phyloP scores from a whole-genome alignment of 2,329 filamentous ascomycete genomes.

The Diplodia sapinea region DNA sequence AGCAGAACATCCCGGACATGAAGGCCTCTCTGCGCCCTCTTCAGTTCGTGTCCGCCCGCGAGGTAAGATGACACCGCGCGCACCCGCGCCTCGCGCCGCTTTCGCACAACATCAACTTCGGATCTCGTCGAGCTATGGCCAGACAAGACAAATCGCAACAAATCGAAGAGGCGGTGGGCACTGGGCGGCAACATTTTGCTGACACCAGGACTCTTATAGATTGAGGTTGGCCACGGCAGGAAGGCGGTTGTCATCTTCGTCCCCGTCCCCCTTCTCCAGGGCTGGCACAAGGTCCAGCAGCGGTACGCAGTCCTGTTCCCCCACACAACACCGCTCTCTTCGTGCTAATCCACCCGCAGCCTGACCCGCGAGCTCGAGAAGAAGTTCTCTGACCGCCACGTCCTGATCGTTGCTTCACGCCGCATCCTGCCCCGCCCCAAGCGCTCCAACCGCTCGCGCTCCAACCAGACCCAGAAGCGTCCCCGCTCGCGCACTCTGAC shows the following conservation, averaged over 20 bases:
- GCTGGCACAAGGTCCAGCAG: conserved; percentile 99
- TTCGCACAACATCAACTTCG: background rate
- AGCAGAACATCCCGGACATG: conserved; percentile 98
- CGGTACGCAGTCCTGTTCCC: conserved; percentile 70
- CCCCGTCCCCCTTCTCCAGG: conserved; percentile 96
- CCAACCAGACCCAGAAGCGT: conserved; percentile 97
- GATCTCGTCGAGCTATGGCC: conserved; percentile 27
- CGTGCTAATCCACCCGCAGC: conserved; percentile 55
- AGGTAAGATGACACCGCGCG: conserved; percentile 74
- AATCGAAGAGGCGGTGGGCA: conserved; percentile 62
- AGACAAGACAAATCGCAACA: conserved; percentile 28
- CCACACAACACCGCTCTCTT: conserved; percentile 10
- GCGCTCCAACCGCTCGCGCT: conserved; percentile 95
- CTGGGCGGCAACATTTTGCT: conserved; percentile 59
- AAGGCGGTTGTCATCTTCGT: conserved; percentile 99
- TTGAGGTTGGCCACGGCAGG: conserved; percentile 99
- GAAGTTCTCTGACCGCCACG: conserved; percentile 99
- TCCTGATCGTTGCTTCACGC: conserved; percentile 97
- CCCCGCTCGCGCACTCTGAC: conserved; percentile 97
- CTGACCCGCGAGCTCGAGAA: conserved; percentile 99
- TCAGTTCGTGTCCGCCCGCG: conserved; percentile 98
- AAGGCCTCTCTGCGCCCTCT: conserved; percentile 94
- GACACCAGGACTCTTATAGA: conserved; percentile 71
- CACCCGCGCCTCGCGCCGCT: conserved; percentile 11
- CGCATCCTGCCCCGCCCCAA: conserved; percentile 98